Base-by-base conservation (phyloP, 164 flowering plant genomes). In the Nelumbo lutea region DNA sequence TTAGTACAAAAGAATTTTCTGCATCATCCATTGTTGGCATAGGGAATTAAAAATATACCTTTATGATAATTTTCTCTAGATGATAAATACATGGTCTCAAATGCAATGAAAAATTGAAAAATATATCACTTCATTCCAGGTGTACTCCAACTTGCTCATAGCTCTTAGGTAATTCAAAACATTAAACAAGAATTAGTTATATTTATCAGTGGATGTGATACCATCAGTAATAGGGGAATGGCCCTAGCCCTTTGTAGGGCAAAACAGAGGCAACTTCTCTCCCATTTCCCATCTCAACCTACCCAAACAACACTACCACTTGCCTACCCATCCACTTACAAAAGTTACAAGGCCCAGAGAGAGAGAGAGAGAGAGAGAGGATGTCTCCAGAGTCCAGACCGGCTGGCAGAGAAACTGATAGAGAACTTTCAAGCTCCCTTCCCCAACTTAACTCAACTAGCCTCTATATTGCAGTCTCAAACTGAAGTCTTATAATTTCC, bases 361-460 rank as follows among this genome's bases (percentile, higher is more conserved):
- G 48, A 46, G 48, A 46, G 14, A 55, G 39, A 61, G 43, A 9
- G 66, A 44, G 11, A 59, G 74, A 52, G 75, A 53, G 67, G 59
- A 52, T 15, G 61, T 80, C 80, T 78, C 84, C 77, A 82, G 81
- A 72, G 55, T 65, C 70, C 71, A 59, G 70, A 64, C 39, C 67
- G 66, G 61, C 61, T 68, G 75, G 75, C 78, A 76, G 71, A 27
- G 57, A 62, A 73, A 78, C 81, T 78, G 81, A 50, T 27, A 75
- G 78, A 78, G 78, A 78, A 75, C 78, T 75, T 72, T 78, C 76
- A 75, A 72, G 78, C 78, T 66, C 53, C 14, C 79, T 78, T 81
- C 86, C 84, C 82, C 79, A 75, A 77, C 81, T 73, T 79, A 79
- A 80, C 86, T 84, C 82, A 76, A 75, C 81, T 76, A 73, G 74